Conservation (phyloP, 2,329 filamentous ascomycete species). For the Rhexocercosporidium sp. region DNA sequence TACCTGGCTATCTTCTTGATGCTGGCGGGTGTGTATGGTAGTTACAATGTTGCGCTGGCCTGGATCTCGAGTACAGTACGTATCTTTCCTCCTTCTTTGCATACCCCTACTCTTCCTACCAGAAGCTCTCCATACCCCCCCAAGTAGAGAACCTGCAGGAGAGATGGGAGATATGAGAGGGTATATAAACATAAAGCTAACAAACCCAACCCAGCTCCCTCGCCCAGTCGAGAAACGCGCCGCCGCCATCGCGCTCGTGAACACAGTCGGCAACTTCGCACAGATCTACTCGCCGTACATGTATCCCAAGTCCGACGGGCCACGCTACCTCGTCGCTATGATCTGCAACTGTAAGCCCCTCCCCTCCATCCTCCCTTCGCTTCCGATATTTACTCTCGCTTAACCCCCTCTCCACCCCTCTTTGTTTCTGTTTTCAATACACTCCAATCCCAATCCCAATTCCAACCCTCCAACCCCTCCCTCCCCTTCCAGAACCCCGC, state of each 20-base stretch:
- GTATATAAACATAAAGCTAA: neutral
- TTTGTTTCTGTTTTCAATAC: no score
- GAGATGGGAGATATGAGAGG: neutral
- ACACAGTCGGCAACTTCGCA: constrained; percentile 30
- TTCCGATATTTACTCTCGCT: neutral
- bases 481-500: neutral
- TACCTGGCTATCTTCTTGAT: constrained; percentile 32
- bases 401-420: neutral
- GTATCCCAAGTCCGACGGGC: constrained; percentile 48
- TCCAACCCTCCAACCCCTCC: neutral
- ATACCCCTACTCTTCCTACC: no score
- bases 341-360: constrained; percentile 15
- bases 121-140: no score
- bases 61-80: constrained; percentile 30
- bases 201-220: constrained; percentile 12
- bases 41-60: constrained; percentile 28
- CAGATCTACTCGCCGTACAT: constrained; percentile 70
- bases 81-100: neutral
- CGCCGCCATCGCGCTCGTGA: constrained; percentile 33
- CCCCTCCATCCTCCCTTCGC: neutral
- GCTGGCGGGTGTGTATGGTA: constrained; percentile 25
- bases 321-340: constrained; percentile 29
- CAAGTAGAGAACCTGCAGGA: no score
- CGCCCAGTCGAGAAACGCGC: constrained; percentile 33
- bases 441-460: no score